These are phyloP conservation scores for Leishmania lainsoni DNA, from an alignment of 208 protist genomes.

Conservation along the genomic window DNA sequence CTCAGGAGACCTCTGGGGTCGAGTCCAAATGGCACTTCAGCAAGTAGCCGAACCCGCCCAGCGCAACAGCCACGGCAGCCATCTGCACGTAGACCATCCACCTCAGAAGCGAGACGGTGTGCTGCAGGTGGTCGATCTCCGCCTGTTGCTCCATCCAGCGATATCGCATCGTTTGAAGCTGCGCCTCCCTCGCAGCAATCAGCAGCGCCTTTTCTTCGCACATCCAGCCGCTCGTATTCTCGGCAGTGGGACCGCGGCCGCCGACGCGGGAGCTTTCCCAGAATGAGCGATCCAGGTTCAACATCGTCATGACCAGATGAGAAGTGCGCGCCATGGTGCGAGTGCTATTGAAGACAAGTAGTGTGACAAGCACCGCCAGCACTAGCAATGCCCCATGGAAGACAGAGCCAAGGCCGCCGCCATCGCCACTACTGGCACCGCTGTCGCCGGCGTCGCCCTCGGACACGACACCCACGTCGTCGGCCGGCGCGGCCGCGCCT, in stretches of 20 bases:
- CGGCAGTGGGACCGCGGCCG: neutral
- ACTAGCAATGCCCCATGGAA: slow-evolving; percentile 73
- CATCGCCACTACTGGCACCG: slow-evolving; percentile 22
- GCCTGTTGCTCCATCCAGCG: slow-evolving; percentile 79
- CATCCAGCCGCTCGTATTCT: slow-evolving; percentile 17
- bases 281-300: slow-evolving; percentile 20
- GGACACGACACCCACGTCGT: slow-evolving; percentile 4
- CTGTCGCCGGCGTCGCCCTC: slow-evolving; percentile 6
- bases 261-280: slow-evolving; percentile 4
- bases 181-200: slow-evolving; percentile 64
- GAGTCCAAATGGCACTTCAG: slow-evolving; percentile 8
- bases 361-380: slow-evolving; percentile 58
- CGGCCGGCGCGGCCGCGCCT: slow-evolving; percentile 24
- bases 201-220: slow-evolving; percentile 66
- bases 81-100: slow-evolving; percentile 50
- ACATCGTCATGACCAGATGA: slow-evolving; percentile 31
- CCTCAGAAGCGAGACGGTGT: slow-evolving; percentile 51
- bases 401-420: slow-evolving; percentile 32
- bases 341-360: slow-evolving; percentile 58
- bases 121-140: slow-evolving; percentile 51
- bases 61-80: slow-evolving; percentile 31
- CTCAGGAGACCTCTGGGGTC: neutral
- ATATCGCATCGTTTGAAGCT: slow-evolving; percentile 78
- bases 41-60: slow-evolving; percentile 27
- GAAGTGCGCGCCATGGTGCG: slow-evolving; percentile 40